A percentile compares a stretch with the other conserved stretches of the same genome.
phyloP scores from a whole-genome alignment of 2,329 filamentous ascomycete species.

The Lasiodiplodia theobromae region DNA sequence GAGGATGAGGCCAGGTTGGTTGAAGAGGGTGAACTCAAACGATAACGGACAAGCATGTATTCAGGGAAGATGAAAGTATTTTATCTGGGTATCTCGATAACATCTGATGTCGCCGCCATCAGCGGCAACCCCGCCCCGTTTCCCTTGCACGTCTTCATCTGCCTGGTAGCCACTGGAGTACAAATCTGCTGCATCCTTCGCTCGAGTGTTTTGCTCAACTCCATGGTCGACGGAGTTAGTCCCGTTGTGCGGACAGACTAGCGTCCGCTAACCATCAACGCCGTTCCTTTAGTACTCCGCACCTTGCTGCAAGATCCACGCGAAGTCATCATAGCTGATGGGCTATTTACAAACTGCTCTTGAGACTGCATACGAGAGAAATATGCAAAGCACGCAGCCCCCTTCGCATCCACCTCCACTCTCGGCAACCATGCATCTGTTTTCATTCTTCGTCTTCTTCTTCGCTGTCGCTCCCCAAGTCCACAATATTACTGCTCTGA shows the following conservation, averaged over 20 bases:
- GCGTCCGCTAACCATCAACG: not conserved
- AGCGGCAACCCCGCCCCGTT: not conserved
- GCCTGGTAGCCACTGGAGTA: not conserved
- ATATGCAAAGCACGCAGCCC: not conserved
- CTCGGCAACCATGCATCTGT: not conserved
- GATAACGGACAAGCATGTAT: not conserved
- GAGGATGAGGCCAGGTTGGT: not conserved
- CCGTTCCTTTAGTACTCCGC: not conserved
- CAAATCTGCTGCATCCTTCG: not conserved
- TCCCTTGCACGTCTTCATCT: not conserved
- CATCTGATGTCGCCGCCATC: not conserved
- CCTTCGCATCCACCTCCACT: not conserved
- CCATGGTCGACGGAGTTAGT: not conserved
- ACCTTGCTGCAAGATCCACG: not conserved
- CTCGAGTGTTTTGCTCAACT: not conserved
- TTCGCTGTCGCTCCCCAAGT: slow-evolving; percentile 20
- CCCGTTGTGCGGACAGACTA: not conserved
- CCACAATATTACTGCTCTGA: slow-evolving; percentile 6
- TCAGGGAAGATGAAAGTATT: not conserved
- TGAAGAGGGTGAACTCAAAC: not conserved
- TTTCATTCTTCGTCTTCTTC: not conserved
- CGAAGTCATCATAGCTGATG: not conserved
- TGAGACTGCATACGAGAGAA: not conserved
- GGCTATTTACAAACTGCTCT: not conserved
- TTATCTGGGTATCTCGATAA: slow-evolving; percentile 16